Base-by-base conservation (phyloP, 2,329 filamentous ascomycete species). In the Neofusicoccum sp. region DNA sequence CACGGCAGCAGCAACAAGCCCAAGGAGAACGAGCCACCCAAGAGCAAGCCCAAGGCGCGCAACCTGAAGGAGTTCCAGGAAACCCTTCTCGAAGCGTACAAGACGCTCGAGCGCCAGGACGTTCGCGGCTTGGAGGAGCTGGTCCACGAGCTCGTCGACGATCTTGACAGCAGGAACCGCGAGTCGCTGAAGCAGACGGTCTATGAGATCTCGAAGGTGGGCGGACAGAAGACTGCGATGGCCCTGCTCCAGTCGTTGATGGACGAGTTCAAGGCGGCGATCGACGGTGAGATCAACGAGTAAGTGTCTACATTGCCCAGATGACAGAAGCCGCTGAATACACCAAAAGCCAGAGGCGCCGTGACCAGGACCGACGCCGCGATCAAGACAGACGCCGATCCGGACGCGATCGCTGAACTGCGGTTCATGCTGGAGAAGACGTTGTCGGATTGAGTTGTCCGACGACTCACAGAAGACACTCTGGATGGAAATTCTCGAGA, bases 41-140 rank as follows among this genome's bases (percentile, higher is more conserved):
- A 41, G 0, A 34, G 41, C 11, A 41, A 51, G 30, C 44, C 34
- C n/a, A 26, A 20, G 20, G 44, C 57, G 36, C 24, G 28, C n/a
- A 60, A 14, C 36, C n/a, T 60, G 9, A n/a, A 8, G n/a, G 44
- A 60, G 8, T 60, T 60, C 20, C 57, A 60, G 12, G 45, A 49
- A 3, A 20, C 51, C 11, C 33, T 60, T 16, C 31, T 44, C 4
- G 28, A 40, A 4, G 38, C 45, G 2, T 16, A 33, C 20, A 45
- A 44, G 8, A 36, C 49, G 6, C 51, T 60, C 36, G 36, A 43
- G 38, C 43, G 28, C n/a, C 49, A 51, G 57, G 30, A 51, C 3
- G 57, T 60, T 14, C 34, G 26, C 16, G 31, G 11, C 12, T 44
- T 51, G 36, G 34, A 51, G 28, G 44, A 49, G 44, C 28, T 60